These are phyloP conservation scores for Xylariaceae sp. DNA, from an alignment of 2,329 filamentous ascomycete species.

Conservation along the genomic window DNA sequence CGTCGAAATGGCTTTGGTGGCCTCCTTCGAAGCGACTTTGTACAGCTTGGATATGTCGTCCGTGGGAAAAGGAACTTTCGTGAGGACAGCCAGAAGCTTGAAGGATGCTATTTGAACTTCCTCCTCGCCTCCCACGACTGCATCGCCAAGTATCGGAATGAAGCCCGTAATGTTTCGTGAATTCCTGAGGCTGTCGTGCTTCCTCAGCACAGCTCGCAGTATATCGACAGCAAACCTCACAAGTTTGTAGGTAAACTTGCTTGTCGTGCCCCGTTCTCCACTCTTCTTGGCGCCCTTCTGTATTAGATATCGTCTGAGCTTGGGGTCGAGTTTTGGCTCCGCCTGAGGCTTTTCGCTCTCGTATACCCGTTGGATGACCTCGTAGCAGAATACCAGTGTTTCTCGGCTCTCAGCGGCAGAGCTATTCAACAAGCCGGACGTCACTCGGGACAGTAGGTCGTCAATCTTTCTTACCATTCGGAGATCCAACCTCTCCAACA, in stretches of 20 bases:
- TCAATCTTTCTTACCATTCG: constrained; percentile 86
- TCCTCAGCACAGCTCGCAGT: constrained; percentile 75
- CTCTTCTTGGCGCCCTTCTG: constrained; percentile 72
- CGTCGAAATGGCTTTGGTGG: constrained; percentile 70
- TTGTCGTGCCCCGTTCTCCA: constrained; percentile 62
- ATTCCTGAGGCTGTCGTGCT: constrained; percentile 74
- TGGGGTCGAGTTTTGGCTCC: constrained; percentile 51
- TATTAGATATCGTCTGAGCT: constrained; percentile 67
- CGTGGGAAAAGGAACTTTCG: constrained; percentile 72
- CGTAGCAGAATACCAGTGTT: constrained; percentile 89
- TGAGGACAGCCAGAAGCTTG: constrained; percentile 74
- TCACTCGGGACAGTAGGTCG: constrained; percentile 74
- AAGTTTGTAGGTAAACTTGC: constrained; percentile 80
- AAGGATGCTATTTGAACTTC: constrained; percentile 88
- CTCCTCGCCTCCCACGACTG: constrained; percentile 75
- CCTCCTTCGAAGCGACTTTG: constrained; percentile 77
- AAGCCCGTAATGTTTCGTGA: constrained; percentile 76
- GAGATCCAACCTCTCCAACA: constrained; percentile 77
- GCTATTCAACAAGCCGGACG: constrained; percentile 76
- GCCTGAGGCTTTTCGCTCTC: constrained; percentile 47
- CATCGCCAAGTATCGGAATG: constrained; percentile 81
- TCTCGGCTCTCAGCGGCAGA: constrained; percentile 69
- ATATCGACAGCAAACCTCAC: constrained; percentile 83
- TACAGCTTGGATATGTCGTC: constrained; percentile 57
- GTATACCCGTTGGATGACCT: constrained; percentile 84